Percentiles rank a stretch among this genome's conserved stretches.
Conservation (phyloP, 2,329 filamentous ascomycete genomes). For the Epicoccum nigrum region DNA sequence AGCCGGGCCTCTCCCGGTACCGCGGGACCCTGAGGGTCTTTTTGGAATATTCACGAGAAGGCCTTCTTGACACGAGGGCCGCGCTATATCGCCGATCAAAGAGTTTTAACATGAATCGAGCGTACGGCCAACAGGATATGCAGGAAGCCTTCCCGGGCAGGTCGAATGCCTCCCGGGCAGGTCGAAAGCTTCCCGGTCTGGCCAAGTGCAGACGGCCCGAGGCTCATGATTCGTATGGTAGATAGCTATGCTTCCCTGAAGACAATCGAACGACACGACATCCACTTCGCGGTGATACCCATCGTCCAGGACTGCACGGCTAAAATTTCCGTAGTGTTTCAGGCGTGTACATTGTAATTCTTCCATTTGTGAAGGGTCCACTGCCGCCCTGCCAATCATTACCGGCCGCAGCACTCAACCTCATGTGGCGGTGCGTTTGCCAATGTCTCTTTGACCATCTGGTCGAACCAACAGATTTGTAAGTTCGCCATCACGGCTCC, state of each 20-base stretch:
- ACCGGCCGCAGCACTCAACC: slow-evolving; percentile 5
- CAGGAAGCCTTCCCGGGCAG: slow-evolving; percentile 3
- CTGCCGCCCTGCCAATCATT: slow-evolving; percentile 7
- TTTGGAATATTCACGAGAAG: slow-evolving; percentile 14
- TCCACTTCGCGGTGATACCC: slow-evolving; percentile 1
- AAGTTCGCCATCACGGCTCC: slow-evolving; percentile 35
- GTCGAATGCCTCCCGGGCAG: no score
- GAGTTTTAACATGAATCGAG: slow-evolving; percentile 13
- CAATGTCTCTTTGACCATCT: slow-evolving; percentile 22
- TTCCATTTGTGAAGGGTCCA: slow-evolving; percentile 12
- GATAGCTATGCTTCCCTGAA: background rate
- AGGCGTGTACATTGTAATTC: slow-evolving; percentile 1
- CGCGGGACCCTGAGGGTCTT: slow-evolving; percentile 17
- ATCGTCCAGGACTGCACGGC: slow-evolving; percentile 13
- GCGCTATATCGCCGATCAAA: slow-evolving; percentile 15
- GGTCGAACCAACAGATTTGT: slow-evolving; percentile 21
- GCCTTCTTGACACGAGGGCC: slow-evolving; percentile 14
- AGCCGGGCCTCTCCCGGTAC: slow-evolving; percentile 28
- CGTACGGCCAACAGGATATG: slow-evolving; percentile 4
- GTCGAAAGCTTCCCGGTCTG: slow-evolving; percentile 1
- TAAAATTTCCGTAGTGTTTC: slow-evolving; percentile 19
- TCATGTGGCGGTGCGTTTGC: slow-evolving; percentile 31
- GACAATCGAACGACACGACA: slow-evolving; percentile 1
- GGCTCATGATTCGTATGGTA: slow-evolving; percentile 13
- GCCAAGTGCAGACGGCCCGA: slow-evolving; percentile 11